Evolutionary conservation across 345 rosid genomes (phyloP).

Genomic region (Salix purpurea): DNA sequence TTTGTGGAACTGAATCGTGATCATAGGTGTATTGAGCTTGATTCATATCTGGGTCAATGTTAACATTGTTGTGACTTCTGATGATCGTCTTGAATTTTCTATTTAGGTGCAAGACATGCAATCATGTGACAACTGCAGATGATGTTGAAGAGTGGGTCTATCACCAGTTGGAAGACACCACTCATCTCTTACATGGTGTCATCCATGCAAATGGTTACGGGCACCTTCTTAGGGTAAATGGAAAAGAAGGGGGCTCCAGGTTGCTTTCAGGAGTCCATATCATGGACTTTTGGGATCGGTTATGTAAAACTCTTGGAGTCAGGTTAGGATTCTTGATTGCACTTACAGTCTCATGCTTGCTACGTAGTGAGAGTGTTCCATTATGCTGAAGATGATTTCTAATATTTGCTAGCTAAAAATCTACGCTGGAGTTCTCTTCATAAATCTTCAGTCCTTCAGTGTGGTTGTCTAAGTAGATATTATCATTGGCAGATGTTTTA

Average conservation of each 20-base stretch:
- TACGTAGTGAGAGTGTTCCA: neutral
- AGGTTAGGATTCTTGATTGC: constrained; percentile 32
- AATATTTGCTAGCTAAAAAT: neutral
- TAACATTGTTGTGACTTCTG: neutral
- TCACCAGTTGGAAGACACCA: constrained; percentile 58
- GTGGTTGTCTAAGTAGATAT: neutral
- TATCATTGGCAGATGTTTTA: neutral
- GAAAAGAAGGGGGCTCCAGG: constrained; percentile 67
- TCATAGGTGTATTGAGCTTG: neutral
- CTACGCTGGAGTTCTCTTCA: neutral
- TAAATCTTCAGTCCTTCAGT: neutral
- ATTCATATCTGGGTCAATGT: neutral
- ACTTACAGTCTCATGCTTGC: neutral
- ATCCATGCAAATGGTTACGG: constrained; percentile 66
- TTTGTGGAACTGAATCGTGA: neutral
- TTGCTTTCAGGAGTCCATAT: constrained; percentile 58
- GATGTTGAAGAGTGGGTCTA: constrained; percentile 60
- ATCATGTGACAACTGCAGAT: constrained; percentile 37
- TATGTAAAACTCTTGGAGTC: constrained; percentile 53
- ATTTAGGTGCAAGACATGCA: constrained; percentile 53
- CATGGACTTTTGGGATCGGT: constrained; percentile 72
- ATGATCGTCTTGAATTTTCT: neutral
- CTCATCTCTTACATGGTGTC: constrained; percentile 66
- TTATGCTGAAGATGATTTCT: neutral
- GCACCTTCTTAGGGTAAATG: constrained; percentile 71